phyloP scores from a whole-genome alignment of 257 asterid genomes.

The Ballota nigra region DNA sequence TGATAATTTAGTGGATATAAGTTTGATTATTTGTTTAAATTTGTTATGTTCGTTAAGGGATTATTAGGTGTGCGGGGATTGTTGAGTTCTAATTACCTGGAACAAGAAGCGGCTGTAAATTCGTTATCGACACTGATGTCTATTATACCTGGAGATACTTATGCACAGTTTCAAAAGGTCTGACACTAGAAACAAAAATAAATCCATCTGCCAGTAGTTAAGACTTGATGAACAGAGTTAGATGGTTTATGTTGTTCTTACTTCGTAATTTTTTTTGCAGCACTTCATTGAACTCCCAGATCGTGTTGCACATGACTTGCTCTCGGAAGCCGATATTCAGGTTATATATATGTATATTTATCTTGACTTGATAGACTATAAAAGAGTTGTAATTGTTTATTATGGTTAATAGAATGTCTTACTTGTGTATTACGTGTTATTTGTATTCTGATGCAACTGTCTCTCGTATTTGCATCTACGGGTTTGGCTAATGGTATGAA shows the following conservation, averaged over 20 bases:
- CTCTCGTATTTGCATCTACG: neutral
- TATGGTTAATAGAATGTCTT: neutral
- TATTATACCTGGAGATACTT: slow-evolving; percentile 77
- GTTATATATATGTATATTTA: slow-evolving; percentile 27
- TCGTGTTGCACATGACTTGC: slow-evolving; percentile 60
- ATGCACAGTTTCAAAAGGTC: slow-evolving; percentile 88
- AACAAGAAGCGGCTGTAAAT: slow-evolving; percentile 75
- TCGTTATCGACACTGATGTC: slow-evolving; percentile 84
- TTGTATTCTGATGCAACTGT: neutral
- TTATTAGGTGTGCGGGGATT: slow-evolving; percentile 74
- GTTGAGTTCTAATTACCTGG: slow-evolving; percentile 62
- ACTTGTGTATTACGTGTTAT: neutral
- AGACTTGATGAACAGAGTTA: slow-evolving; percentile 7
- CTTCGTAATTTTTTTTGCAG: slow-evolving; percentile 42
- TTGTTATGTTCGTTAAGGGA: slow-evolving; percentile 44
- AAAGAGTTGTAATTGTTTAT: neutral
- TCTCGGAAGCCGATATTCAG: slow-evolving; percentile 86
- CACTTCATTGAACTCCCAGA: slow-evolving; percentile 73
- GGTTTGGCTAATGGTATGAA: slow-evolving; percentile 4
- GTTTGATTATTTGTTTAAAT: slow-evolving; percentile 6
- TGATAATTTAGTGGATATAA: neutral
- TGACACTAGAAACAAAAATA: neutral
- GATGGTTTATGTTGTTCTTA: slow-evolving; percentile 21
- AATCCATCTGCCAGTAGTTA: slow-evolving; percentile 16
- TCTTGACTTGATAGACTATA: neutral